Evolutionary conservation across 2,329 filamentous ascomycete species (phyloP), one percentile per base, ranked within the genome.

Genomic region (Stagonosporopsis rhizophila): DNA sequence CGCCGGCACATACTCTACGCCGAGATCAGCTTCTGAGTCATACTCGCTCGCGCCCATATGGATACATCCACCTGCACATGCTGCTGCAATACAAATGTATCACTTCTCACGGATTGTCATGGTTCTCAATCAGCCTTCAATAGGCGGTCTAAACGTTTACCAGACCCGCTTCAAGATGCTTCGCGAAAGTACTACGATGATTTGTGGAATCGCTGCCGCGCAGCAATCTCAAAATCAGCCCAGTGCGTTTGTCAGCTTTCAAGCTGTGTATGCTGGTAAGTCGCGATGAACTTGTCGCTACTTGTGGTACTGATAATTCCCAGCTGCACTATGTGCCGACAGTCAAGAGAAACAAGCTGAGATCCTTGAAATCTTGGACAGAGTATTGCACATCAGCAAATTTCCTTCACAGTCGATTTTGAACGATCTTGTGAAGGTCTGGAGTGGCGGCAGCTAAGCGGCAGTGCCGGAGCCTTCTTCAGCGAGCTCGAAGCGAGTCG

Each of bases 81-180:
- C 75, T 3, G 78, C 80, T 7, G 79, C 82, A 0, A 66, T 85
- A 5, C 83, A 85, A 58, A 78, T 80, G 30, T 80, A 84, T 58
- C 78, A 79, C 62, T 82, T 84, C 57, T 82, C 83, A 1, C 76
- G 79, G 8, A 82, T 85, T 37, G 69, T 86, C 0, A 75, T 85
- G 2, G 72, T 83, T 0, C 75, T 85, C 25, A 80, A 85, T 48
- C 78, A 82, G 40, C 83, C 83, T 1, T 80, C 80, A 0, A 75
- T 76, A 2, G 80, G 80, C 2, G 82, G 81, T 0, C 77, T 82
- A 35, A 73, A 78, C 20, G 80, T 80, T 19, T 83, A 81, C 53
- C 61, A 79, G 39, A 72, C 75, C 17, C 75, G 78, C 8, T 77
- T 81, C 61, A 77, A 76, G 53, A 68, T 74, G 15, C 75, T 82